Evolutionary conservation across 805 yeast genomes (phyloP).

Genomic region (Kluyveromyces starmeri): DNA sequence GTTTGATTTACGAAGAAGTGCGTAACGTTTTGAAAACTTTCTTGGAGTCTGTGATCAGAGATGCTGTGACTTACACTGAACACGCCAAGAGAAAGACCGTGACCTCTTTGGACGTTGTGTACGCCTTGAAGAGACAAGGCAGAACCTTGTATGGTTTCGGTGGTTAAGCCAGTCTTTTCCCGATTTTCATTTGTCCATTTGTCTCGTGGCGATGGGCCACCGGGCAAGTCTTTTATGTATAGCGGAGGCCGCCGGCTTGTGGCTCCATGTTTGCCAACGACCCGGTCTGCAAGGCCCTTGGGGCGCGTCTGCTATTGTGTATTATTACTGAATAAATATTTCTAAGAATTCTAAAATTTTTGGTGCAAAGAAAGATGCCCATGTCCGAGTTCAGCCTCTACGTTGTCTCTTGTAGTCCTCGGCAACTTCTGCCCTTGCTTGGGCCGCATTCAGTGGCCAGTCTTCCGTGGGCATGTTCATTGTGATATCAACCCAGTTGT

Average conservation of each 20-base stretch:
- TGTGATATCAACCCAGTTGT: conserved; percentile 39
- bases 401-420: neutral
- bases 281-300: too few relatives aligned
- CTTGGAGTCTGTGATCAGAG: conserved; percentile 96
- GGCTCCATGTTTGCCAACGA: too few relatives aligned
- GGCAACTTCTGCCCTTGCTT: neutral
- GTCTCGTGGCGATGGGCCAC: too few relatives aligned
- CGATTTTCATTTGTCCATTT: too few relatives aligned
- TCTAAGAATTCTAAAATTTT: too few relatives aligned
- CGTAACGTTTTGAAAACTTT: conserved; percentile 93
- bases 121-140: conserved; percentile 99
- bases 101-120: conserved; percentile 96
- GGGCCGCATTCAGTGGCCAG: neutral
- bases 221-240: too few relatives aligned
- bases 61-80: conserved; percentile 98
- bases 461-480: conserved; percentile 14
- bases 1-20: conserved; percentile 97
- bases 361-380: too few relatives aligned
- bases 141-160: conserved; percentile 99
- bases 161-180: conserved; percentile 59
- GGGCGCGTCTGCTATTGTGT: too few relatives aligned
- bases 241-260: too few relatives aligned
- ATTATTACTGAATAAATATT: too few relatives aligned
- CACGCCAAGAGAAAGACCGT: conserved; percentile 99
- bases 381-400: too few relatives aligned